A percentile compares a stretch with the other conserved stretches of the same genome.
Evolutionary conservation across 495 filamentous ascomycete genomes (phyloP).

Genomic region (Neurospora pannonica): DNA sequence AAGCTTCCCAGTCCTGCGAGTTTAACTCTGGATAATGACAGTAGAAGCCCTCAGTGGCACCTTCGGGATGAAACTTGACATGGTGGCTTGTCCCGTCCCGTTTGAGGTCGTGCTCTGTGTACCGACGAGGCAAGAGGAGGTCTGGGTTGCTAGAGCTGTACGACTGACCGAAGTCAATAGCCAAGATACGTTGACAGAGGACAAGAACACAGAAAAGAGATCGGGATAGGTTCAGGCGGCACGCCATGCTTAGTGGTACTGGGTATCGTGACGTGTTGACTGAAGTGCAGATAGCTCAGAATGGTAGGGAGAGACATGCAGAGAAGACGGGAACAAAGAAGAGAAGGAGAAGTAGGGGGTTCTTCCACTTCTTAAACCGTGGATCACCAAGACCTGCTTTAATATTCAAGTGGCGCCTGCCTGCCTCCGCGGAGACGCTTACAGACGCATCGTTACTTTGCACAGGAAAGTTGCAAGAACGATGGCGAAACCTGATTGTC

Average conservation of each 20-base stretch:
- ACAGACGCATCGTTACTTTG: neutral
- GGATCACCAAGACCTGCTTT: neutral
- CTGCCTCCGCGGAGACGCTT: neutral
- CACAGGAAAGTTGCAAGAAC: neutral
- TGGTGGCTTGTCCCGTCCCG: neutral
- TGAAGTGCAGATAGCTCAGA: neutral
- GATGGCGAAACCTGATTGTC: neutral
- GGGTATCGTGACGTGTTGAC: neutral
- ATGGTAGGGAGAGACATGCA: neutral
- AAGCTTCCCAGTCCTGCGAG: conserved; percentile 2
- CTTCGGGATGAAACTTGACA: conserved; percentile 4
- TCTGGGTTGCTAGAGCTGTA: neutral
- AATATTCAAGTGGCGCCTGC: neutral
- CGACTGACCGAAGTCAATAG: neutral
- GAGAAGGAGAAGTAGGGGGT: neutral
- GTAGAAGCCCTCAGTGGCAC: conserved; percentile 1
- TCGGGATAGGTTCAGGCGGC: neutral
- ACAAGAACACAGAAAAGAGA: neutral
- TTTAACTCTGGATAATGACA: conserved; percentile 5
- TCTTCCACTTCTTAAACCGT: too few relatives aligned
- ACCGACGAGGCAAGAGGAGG: neutral
- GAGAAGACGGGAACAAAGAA: neutral
- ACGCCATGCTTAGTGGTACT: neutral
- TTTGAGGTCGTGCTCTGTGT: neutral
- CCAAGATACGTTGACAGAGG: neutral